Evolutionary conservation across 495 filamentous ascomycete genomes (phyloP), one percentile per base, ranked within the genome.

Genomic region (Trichoderma reesei): DNA sequence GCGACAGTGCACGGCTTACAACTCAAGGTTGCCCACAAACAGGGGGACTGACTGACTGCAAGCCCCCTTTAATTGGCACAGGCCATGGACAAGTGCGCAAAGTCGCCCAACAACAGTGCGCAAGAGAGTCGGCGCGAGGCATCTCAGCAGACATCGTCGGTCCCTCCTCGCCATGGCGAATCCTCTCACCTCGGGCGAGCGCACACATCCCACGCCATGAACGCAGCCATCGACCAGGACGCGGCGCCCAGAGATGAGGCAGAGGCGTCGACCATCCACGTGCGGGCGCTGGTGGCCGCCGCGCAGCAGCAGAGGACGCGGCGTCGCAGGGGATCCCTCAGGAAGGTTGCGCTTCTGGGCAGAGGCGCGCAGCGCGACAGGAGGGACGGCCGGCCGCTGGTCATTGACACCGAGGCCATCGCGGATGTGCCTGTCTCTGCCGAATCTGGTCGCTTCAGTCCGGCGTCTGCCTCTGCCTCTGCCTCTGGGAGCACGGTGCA

Each of bases 341-440:
- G 90, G 48, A 94, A 93, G 68, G 89, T 90, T 3, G 90, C 90
- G 33, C 75, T 93, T 9, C 78, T 93, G 8, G 89, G 89, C 5
- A 84, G 88, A 56, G 83, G 88, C 46, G 83, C 80, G 5, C 79
- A 85, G 66, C 76, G 84, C 62, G 85, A 85, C 71, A 85, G 76
- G 65, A 74, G 74, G 60, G 80, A 83, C 61, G 65, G 68, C 37
- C 82, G 81, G 59, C 68, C 75, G 1, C 65, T 78, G 38, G 78
- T 74, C 51, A 75, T 78, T 60, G 83, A 82, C 37, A 79, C 68
- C 13, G 67, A 69, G 48, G 37, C 36, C 56, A 69, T 64, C 56
- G 70, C 64, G 59, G 61, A 60, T 37, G 67, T 66, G 65, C 74
- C 44, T 63, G 66, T 44, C 38, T 65, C 56, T 59, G 26, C 26